phyloP scores from a whole-genome alignment of 495 filamentous ascomycete genomes.

The Parmelia sp. region DNA sequence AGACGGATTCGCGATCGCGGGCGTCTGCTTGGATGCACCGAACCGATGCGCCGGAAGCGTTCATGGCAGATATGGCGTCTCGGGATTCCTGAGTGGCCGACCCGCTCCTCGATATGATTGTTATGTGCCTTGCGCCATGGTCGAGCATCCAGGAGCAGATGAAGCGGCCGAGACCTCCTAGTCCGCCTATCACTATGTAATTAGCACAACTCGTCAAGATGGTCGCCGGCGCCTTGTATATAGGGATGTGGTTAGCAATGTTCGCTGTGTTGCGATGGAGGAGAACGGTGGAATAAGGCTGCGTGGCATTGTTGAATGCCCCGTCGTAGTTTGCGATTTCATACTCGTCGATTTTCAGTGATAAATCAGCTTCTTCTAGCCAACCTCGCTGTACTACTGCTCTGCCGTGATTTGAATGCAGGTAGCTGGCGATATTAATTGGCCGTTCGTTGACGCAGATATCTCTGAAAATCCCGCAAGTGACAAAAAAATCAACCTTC shows the following conservation, averaged over 20 bases:
- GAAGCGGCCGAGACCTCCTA: constrained; percentile 40
- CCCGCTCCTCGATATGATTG: constrained; percentile 17
- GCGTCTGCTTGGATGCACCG: constrained; percentile 33
- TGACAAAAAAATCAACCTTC: constrained; percentile 13
- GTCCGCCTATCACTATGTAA: constrained; percentile 41
- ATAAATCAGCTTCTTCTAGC: not conserved
- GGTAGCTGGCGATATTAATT: constrained; percentile 5
- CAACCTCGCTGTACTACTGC: not conserved
- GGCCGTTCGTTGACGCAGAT: constrained; percentile 12
- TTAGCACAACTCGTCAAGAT: constrained; percentile 20
- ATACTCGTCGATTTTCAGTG: not conserved
- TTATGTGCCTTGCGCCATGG: constrained; percentile 32
- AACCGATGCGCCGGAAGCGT: constrained; percentile 14
- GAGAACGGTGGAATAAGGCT: constrained; percentile 4
- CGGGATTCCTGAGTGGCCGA: not conserved
- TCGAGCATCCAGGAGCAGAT: constrained; percentile 52
- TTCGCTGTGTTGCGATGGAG: not conserved
- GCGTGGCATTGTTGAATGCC: constrained; percentile 5
- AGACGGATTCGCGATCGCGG: constrained; percentile 20
- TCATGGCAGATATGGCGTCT: not conserved
- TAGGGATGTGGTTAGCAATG: not conserved
- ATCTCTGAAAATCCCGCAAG: not conserved
- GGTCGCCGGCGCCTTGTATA: not conserved
- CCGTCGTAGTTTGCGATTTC: not conserved
- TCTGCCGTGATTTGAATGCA: not conserved